Evolutionary conservation across 1,284 basidiomycete genomes (phyloP), one percentile per base, ranked within the genome.

Genomic region (Cryptococcus depauperatus): DNA sequence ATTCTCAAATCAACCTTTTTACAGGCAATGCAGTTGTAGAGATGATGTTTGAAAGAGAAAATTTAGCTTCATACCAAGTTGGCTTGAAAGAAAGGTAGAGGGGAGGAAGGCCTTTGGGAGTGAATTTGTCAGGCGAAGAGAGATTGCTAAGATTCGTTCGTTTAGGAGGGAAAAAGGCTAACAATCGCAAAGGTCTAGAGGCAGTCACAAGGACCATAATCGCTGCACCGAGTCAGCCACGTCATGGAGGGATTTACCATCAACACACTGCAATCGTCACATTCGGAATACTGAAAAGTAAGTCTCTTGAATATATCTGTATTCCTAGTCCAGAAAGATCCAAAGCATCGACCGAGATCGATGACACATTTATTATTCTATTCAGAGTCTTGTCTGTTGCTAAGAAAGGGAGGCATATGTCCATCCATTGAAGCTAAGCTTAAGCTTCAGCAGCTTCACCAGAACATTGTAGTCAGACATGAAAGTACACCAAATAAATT

Each of bases 221-320:
- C 30, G 76, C 75, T 41, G 16, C 41, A 43, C 39, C 21, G 18
- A 43, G 21, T 9, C 21, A 13, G 19, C 9, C 5, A 18, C 11
- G 10, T 21, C 11, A 8, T 9, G 41, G 10, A 33, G 9, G 23
- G 10, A 22, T 5, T 7, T 32, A 13, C 14, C 33, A n/a, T 7
- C 19, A 3, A 72, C 75, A 51, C 46, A 77, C 76, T 50, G 58
- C 76, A 77, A 52, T 77, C 76, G 14, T 76, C 76, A 48, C 76
- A 78, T 14, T 68, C 47, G 0, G 70, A 63, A 13, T 68, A 55
- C n/a, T 64, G 57, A 57, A 77, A 78, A 0, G 76, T 69, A 32
- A 77, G 61, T 26, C 72, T 62, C 56, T 70, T 75, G 62, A 78
- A 76, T 57, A 77, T 68, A n/a, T 69, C 68, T 10, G 57, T 59